These are phyloP conservation scores for Tricholoma saponaceum DNA, from an alignment of 768 basidiomycete species.

Conservation along the genomic window DNA sequence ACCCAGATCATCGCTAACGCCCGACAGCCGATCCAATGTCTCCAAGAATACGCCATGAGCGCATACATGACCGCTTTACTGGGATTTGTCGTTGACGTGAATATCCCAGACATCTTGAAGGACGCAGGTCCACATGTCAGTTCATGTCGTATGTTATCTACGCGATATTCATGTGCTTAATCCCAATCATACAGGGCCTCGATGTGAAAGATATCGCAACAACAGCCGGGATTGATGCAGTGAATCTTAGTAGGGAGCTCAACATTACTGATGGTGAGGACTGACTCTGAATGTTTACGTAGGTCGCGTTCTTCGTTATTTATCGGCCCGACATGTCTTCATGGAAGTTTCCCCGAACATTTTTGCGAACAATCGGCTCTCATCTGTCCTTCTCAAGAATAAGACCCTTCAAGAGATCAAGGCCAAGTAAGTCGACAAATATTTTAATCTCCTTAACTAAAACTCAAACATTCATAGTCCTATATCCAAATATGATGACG, in stretches of 20 bases:
- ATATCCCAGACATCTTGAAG: slow-evolving; percentile 31
- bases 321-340: slow-evolving; percentile 22
- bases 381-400: slow-evolving; percentile 24
- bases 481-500: slow-evolving; percentile 11
- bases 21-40: slow-evolving; percentile 13
- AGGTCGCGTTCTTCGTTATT: slow-evolving; percentile 20
- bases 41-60: slow-evolving; percentile 9
- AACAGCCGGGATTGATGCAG: slow-evolving; percentile 20
- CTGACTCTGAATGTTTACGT: not conserved
- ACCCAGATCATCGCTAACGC: slow-evolving; percentile 23
- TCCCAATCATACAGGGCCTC: slow-evolving; percentile 18
- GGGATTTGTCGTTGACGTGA: slow-evolving; percentile 22
- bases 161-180: slow-evolving; percentile 6
- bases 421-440: slow-evolving; percentile 22
- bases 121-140: slow-evolving; percentile 22
- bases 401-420: slow-evolving; percentile 23
- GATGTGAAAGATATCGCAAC: slow-evolving; percentile 32
- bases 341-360: slow-evolving; percentile 21
- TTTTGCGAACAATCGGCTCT: slow-evolving; percentile 22
- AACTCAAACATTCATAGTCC: slow-evolving; percentile 12
- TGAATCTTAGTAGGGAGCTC: not conserved
- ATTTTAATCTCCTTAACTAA: not conserved
- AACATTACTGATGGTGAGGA: no score
- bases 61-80: slow-evolving; percentile 15
- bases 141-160: not conserved